phyloP scores from a whole-genome alignment of 2,329 filamentous ascomycete species.

The Sporothrix sp. region DNA sequence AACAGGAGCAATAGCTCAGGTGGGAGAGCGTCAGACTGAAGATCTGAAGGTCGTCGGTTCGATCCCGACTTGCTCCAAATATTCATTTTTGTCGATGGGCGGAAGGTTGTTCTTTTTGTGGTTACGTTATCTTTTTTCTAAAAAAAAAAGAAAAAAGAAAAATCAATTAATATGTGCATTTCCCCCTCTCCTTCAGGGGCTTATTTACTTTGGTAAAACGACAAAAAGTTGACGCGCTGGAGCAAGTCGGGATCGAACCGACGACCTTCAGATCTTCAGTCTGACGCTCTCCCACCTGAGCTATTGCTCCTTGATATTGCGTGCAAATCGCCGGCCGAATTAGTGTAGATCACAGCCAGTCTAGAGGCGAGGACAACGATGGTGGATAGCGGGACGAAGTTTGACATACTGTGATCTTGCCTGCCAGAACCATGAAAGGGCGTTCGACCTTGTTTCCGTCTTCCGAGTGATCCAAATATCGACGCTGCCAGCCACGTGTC shows the following conservation, averaged over 20 bases:
- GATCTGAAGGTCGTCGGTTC: constrained; percentile 9
- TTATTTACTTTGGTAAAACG: not conserved
- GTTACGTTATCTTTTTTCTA: not conserved
- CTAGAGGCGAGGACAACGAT: too few species aligned
- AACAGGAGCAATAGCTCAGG: constrained; percentile 6
- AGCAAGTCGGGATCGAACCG: constrained; percentile 6
- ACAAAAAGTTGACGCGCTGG: not conserved
- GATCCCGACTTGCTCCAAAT: constrained; percentile 6
- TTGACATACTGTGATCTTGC: too few species aligned
- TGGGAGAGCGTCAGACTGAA: constrained; percentile 9
- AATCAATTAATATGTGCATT: too few species aligned
- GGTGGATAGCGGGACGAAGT: too few species aligned
- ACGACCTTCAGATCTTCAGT: constrained; percentile 6
- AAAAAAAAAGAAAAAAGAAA: not conserved
- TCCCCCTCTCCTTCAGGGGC: too few species aligned
- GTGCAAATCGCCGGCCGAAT: not conserved
- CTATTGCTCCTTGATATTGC: not conserved
- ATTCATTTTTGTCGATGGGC: not conserved
- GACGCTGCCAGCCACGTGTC: too few species aligned
- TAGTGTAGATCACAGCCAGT: not conserved
- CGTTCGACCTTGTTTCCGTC: too few species aligned
- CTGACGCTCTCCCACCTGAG: constrained; percentile 6
- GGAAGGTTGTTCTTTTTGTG: not conserved
- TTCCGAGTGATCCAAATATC: too few species aligned
- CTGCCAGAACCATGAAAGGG: too few species aligned